Percentiles rank a stretch among this genome's conserved stretches.
Evolutionary conservation across 441 rosid species (phyloP).

Genomic region (Erysimum pusillum): DNA sequence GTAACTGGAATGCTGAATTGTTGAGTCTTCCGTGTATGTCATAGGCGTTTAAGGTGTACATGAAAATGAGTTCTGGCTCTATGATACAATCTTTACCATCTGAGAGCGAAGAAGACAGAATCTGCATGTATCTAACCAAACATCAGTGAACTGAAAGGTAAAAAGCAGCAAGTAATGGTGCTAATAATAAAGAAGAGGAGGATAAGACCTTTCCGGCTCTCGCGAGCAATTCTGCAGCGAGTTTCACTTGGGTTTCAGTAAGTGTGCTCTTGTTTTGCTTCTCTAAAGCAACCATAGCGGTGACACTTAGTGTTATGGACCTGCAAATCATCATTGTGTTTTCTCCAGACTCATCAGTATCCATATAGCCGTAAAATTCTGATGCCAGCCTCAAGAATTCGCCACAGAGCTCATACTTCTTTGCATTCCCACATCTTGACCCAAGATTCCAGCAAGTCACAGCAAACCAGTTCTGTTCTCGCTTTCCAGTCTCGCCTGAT

Average conservation of each 20-base stretch:
- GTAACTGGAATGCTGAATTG: constrained; percentile 59
- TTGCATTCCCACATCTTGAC: constrained; percentile 73
- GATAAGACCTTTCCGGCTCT: constrained; percentile 80
- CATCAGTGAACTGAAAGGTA: constrained; percentile 31
- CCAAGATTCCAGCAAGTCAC: constrained; percentile 87
- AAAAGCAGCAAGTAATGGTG: constrained; percentile 23
- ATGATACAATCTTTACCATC: constrained; percentile 49
- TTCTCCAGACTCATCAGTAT: constrained; percentile 64
- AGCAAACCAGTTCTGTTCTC: constrained; percentile 91
- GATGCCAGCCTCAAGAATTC: constrained; percentile 74
- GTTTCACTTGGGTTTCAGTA: constrained; percentile 67
- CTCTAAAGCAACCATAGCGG: constrained; percentile 82
- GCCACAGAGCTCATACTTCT: constrained; percentile 70
- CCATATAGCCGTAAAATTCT: constrained; percentile 58
- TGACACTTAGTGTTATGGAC: constrained; percentile 70
- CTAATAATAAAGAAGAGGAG: constrained; percentile 12
- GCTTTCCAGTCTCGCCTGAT: constrained; percentile 76
- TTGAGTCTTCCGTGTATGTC: constrained; percentile 75
- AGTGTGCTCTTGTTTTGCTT: constrained; percentile 62
- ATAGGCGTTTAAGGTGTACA: constrained; percentile 73
- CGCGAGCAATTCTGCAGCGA: constrained; percentile 70
- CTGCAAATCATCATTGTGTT: constrained; percentile 62
- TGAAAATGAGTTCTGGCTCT: constrained; percentile 70
- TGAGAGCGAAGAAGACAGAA: constrained; percentile 47
- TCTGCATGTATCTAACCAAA: constrained; percentile 35